Conservation (phyloP, 805 yeast species). For the Lachancea mirantina region DNA sequence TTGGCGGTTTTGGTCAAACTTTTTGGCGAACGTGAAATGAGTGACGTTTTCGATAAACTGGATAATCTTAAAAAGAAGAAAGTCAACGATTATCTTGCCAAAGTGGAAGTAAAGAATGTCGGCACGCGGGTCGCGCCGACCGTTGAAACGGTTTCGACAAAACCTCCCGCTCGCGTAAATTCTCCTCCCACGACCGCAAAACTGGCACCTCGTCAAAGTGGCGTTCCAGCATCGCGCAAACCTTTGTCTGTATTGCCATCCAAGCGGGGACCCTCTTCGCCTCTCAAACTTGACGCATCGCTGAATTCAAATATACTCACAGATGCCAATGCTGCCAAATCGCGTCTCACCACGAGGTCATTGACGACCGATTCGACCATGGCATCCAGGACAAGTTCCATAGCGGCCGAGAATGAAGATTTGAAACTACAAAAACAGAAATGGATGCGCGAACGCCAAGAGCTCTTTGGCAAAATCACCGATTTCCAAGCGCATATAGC, state of each 20-base stretch:
- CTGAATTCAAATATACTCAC: constrained; percentile 19
- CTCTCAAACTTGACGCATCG: constrained; percentile 37
- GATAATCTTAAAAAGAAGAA: constrained; percentile 72
- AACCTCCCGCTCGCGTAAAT: neutral
- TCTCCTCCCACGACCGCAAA: neutral
- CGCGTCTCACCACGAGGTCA: constrained; percentile 31
- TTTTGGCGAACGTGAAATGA: constrained; percentile 62
- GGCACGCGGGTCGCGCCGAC: neutral
- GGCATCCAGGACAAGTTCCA: neutral
- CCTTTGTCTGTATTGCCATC: constrained; percentile 43
- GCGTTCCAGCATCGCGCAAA: constrained; percentile 11
- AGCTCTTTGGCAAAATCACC: constrained; percentile 25
- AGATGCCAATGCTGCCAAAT: constrained; percentile 37
- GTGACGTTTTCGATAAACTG: constrained; percentile 52
- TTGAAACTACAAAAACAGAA: constrained; percentile 47
- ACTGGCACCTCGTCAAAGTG: neutral
- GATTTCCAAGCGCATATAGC: constrained; percentile 23
- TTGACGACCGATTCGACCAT: constrained; percentile 8
- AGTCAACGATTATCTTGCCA: constrained; percentile 50
- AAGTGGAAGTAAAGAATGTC: constrained; percentile 9
- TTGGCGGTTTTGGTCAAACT: constrained; percentile 79
- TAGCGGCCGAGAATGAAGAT: constrained; percentile 14
- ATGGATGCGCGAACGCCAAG: constrained; percentile 29
- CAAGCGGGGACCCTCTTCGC: constrained; percentile 66
- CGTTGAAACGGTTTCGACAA: too few species aligned